phyloP scores from a whole-genome alignment of 2,329 filamentous ascomycete species.

The Aspergillus oerlinghausenensis region DNA sequence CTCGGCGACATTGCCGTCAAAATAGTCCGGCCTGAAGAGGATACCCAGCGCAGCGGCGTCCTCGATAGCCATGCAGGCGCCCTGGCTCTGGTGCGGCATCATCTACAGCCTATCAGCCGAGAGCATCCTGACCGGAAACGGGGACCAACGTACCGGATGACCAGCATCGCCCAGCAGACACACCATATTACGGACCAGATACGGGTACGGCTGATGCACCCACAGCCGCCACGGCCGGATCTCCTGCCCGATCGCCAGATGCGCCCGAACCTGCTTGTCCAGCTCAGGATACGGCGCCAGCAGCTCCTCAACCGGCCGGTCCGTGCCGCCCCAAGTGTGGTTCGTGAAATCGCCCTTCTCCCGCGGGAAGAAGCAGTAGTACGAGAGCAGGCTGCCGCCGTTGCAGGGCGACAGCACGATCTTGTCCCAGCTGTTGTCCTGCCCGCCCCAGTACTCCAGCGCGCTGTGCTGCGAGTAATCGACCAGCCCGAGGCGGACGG shows the following conservation, averaged over 20 bases:
- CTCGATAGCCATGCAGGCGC: constrained; percentile 65
- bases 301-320: constrained; percentile 53
- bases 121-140: background rate
- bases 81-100: constrained; percentile 67
- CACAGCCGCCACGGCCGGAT: constrained; percentile 64
- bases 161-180: constrained; percentile 63
- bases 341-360: constrained; percentile 56
- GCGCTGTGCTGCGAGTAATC: constrained; percentile 59
- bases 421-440: constrained; percentile 59
- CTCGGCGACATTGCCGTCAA: constrained; percentile 46
- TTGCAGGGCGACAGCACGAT: constrained; percentile 68
- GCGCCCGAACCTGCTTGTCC: constrained; percentile 53
- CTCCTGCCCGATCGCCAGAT: constrained; percentile 58
- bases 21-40: constrained; percentile 50
- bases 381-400: constrained; percentile 59
- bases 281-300: constrained; percentile 58
- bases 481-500: constrained; percentile 68
- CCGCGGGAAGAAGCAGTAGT: constrained; percentile 66
- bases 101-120: constrained; percentile 37
- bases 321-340: constrained; percentile 56
- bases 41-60: constrained; percentile 61
- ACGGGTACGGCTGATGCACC: constrained; percentile 60
- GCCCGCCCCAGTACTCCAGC: constrained; percentile 67
- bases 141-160: constrained; percentile 49
- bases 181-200: constrained; percentile 48